Percentiles rank a stretch among this genome's conserved stretches.
These are phyloP conservation scores for Hypoxylon crocopeplum DNA, from an alignment of 495 filamentous ascomycete genomes.

Conservation along the genomic window DNA sequence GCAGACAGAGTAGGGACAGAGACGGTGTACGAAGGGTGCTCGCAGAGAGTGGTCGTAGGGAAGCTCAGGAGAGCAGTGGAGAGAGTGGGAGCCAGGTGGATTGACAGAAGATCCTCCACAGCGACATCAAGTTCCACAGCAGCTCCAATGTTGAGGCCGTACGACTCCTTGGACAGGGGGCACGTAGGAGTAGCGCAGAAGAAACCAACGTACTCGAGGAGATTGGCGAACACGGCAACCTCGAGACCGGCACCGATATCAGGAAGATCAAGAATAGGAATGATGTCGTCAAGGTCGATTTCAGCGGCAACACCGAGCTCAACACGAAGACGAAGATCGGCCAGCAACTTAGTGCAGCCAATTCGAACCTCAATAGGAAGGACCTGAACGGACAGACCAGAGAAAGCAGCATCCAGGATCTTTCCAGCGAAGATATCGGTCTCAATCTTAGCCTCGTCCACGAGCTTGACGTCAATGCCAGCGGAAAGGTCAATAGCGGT, in stretches of 20 bases:
- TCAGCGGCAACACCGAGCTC: conserved; percentile 37
- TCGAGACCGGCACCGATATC: conserved; percentile 49
- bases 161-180: conserved; percentile 42
- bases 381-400: conserved; percentile 41
- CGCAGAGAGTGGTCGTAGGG: conserved; percentile 46
- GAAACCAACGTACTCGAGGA: conserved; percentile 51
- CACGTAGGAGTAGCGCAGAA: conserved; percentile 41
- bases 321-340: conserved; percentile 42
- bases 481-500: conserved; percentile 49
- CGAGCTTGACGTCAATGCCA: conserved; percentile 50
- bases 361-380: conserved; percentile 42
- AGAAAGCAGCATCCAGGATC: conserved; percentile 44
- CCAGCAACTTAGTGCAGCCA: conserved; percentile 42
- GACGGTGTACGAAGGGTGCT: conserved; percentile 32
- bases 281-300: conserved; percentile 32
- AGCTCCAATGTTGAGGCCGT: conserved; percentile 48
- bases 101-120: conserved; percentile 44
- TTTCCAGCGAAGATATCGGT: conserved; percentile 49
- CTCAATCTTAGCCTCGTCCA: conserved; percentile 46
- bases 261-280: conserved; percentile 39
- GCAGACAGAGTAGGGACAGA: conserved; percentile 21
- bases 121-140: conserved; percentile 45
- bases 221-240: conserved; percentile 49
- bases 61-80: conserved; percentile 47
- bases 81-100: conserved; percentile 46